Base-by-base conservation (phyloP, 192 early-diverging fungal species). In the Pilaira anomala region DNA sequence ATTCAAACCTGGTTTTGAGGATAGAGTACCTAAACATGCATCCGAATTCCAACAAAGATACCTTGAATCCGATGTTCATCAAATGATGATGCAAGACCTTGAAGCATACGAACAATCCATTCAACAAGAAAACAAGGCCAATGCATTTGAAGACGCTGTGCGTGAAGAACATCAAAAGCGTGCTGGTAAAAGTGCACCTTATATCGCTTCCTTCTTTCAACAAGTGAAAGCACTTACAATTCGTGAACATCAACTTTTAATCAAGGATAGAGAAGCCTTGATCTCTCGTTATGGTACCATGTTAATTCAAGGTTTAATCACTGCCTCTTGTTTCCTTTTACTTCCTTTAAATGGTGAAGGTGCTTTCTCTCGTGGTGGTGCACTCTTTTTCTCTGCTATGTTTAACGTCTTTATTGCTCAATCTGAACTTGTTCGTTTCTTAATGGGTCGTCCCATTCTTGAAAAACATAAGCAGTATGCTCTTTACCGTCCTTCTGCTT, bases 391-490 rank as follows among this genome's bases (percentile, higher is more conserved):
- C 70, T 77, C 79, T 52, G 73, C 78, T 60, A 41, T 80, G 39
- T 84, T 74, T 64, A 80, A 76, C 54, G 69, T 78, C 22, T 60
- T 81, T 54, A 77, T 86, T n/a, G 82, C 87, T 21, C 80, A 91
- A 64, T 76, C 87, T 28, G 85, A 89, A 58, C 76, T 92, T 30
- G 88, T 90, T 51, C 79, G 80, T 56, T 82, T 87, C 41, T 76
- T 94, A 52, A 76, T 79, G 13, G 88, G 88, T 39, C 87, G 90
- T 49, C 77, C 83, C 18, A 82, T 91, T 29, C 70, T 88, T 28
- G 82, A 88, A 74, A 94, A 94, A 71, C 92, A 93, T 76, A 88
- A 86, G 60, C 75, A 78, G 2, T 88, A 84, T 68, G 87, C 87
- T 3, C 75, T 89, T 60, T 87, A 86, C 55, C 80, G 81, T 11